Evolutionary conservation across 495 filamentous ascomycete genomes (phyloP).

Genomic region (Xylaria bambusicola): DNA sequence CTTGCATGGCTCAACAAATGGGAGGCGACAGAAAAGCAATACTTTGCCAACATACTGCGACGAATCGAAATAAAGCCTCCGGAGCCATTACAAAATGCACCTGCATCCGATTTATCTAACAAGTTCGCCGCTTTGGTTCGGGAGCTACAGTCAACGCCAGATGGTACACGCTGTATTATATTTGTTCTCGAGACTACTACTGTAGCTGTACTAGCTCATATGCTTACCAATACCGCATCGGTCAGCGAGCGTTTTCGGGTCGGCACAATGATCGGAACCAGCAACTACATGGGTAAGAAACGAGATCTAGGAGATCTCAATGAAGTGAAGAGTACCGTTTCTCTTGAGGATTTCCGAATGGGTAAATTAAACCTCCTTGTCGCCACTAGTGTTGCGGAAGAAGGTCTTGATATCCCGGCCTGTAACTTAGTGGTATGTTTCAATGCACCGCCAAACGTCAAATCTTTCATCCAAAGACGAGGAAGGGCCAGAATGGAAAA

Average conservation of each 20-base stretch:
- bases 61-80: constrained; percentile 40
- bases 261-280: constrained; percentile 74
- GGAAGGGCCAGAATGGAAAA: constrained; percentile 74
- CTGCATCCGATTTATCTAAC: constrained; percentile 41
- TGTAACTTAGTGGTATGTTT: constrained; percentile 91
- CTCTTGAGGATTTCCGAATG: constrained; percentile 67
- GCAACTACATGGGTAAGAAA: constrained; percentile 49
- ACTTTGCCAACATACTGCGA: constrained; percentile 57
- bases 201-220: constrained; percentile 64
- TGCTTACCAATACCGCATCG: constrained; percentile 63
- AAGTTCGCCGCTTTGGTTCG: constrained; percentile 60
- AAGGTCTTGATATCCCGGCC: constrained; percentile 85
- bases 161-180: constrained; percentile 67
- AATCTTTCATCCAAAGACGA: constrained; percentile 86
- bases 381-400: constrained; percentile 83
- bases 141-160: constrained; percentile 48
- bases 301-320: constrained; percentile 63
- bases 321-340: constrained; percentile 53
- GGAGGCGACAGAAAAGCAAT: constrained; percentile 56
- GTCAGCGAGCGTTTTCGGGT: constrained; percentile 59
- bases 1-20: constrained; percentile 41
- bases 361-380: constrained; percentile 78
- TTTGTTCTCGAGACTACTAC: constrained; percentile 77
- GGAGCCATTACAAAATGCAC: constrained; percentile 26
- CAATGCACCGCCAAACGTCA: constrained; percentile 71